Evolutionary conservation across 495 filamentous ascomycete genomes (phyloP).

Genomic region (Elasticomyces elasticus): DNA sequence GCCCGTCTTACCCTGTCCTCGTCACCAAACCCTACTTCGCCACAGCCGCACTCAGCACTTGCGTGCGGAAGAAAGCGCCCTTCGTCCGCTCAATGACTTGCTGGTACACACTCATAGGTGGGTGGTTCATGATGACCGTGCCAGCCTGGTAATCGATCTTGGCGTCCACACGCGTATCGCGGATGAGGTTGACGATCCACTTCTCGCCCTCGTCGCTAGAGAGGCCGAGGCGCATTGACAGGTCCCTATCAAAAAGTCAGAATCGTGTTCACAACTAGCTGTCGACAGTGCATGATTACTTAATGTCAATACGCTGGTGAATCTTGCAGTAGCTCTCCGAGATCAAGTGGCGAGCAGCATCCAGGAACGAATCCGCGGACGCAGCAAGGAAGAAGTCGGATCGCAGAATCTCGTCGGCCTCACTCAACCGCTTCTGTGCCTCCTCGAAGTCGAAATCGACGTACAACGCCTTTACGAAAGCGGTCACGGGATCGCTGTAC

Average conservation of each 20-base stretch:
- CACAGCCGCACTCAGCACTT: conserved; percentile 35
- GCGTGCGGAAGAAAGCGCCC: conserved; percentile 75
- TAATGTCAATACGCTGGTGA: conserved; percentile 94
- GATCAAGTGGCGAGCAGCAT: conserved; percentile 88
- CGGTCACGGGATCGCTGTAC: conserved; percentile 90
- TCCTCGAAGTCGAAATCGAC: conserved; percentile 98
- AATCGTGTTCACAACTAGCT: not conserved
- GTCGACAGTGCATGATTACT: conserved; percentile 37
- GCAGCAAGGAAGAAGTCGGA: conserved; percentile 91
- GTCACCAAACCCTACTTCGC: conserved; percentile 23
- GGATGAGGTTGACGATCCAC: conserved; percentile 99
- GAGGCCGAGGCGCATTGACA: conserved; percentile 79
- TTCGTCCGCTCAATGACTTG: conserved; percentile 96
- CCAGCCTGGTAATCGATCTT: conserved; percentile 99
- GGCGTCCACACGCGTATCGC: conserved; percentile 91
- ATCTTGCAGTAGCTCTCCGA: conserved; percentile 99
- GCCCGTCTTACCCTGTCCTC: too few species aligned
- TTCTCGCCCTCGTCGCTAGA: conserved; percentile 94
- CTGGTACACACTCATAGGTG: conserved; percentile 94
- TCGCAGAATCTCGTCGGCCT: conserved; percentile 84
- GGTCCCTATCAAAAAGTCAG: conserved; percentile 47
- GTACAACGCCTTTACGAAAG: conserved; percentile 91
- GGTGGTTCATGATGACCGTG: conserved; percentile 99
- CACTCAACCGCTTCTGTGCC: conserved; percentile 80
- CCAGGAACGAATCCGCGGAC: conserved; percentile 80